A percentile compares a stretch with the other conserved stretches of the same genome.
Conservation (phyloP, 2,329 filamentous ascomycete genomes). For the Aspergillus floridensis region DNA sequence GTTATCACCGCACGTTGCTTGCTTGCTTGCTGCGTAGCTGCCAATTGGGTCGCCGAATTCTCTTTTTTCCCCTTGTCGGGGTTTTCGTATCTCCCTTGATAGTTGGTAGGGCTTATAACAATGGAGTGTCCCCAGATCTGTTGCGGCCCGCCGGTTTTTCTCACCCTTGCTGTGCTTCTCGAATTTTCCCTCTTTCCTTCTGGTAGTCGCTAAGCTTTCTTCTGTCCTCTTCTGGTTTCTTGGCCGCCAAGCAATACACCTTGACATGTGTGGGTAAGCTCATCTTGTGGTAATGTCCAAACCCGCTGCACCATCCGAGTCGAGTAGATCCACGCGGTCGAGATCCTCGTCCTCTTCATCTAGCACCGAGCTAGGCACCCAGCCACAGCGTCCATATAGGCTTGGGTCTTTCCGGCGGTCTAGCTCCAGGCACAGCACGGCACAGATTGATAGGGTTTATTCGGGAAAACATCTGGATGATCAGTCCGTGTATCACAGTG, state of each 20-base stretch:
- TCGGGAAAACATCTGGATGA: conserved; percentile 36
- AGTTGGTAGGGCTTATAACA: background rate
- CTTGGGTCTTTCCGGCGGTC: conserved; percentile 8
- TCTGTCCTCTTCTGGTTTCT: background rate
- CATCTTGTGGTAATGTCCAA: background rate
- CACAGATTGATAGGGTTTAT: conserved; percentile 25
- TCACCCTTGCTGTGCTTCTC: background rate
- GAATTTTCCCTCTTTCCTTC: background rate
- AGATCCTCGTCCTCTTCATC: background rate
- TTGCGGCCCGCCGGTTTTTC: background rate
- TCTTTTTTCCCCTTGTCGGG: background rate
- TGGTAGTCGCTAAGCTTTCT: background rate
- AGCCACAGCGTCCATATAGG: background rate
- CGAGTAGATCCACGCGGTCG: background rate
- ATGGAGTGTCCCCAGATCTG: background rate
- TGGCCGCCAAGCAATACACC: background rate
- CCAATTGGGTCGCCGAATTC: background rate
- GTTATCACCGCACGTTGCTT: background rate
- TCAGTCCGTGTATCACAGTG: conserved; percentile 31
- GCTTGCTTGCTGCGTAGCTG: background rate
- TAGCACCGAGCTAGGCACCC: background rate
- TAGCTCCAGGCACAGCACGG: conserved; percentile 14
- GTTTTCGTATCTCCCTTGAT: background rate
- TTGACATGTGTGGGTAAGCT: background rate
- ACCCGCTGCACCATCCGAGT: background rate